A percentile compares a stretch with the other conserved stretches of the same genome.
Conservation (phyloP, 768 basidiomycete species). For the Porpolomopsis calyptriformis region DNA sequence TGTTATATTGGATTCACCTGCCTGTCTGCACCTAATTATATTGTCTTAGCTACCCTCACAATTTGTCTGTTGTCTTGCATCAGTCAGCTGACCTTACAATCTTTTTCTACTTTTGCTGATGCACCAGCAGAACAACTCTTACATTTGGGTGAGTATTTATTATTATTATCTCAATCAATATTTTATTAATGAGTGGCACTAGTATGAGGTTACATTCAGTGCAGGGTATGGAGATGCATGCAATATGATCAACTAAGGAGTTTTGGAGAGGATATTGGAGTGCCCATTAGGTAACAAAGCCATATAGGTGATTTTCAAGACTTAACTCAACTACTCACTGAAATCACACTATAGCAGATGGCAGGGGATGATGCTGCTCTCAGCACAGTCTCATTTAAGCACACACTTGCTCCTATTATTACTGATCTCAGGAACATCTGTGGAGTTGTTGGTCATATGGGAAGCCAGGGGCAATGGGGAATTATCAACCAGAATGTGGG, state of each 20-base stretch:
- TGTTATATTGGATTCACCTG: not conserved
- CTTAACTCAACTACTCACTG: slow-evolving; percentile 3
- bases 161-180: not conserved
- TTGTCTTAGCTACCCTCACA: not conserved
- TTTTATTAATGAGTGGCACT: not conserved
- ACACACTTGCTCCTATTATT: slow-evolving; percentile 2
- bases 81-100: not conserved
- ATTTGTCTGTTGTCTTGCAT: not conserved
- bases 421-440: slow-evolving; percentile 9
- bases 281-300: slow-evolving; percentile 5
- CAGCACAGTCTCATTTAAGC: slow-evolving; percentile 2
- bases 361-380: slow-evolving; percentile 9
- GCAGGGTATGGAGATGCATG: not conserved
- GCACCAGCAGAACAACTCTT: not conserved
- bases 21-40: not conserved
- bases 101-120: slow-evolving; percentile 2
- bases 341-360: slow-evolving; percentile 9
- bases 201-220: slow-evolving; percentile 6
- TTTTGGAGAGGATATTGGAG: slow-evolving; percentile 11
- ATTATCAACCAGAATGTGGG: slow-evolving; percentile 10
- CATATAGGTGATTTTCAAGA: slow-evolving; percentile 3
- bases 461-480: slow-evolving; percentile 8
- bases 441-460: slow-evolving; percentile 9
- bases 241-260: slow-evolving; percentile 8
- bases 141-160: slow-evolving; percentile 5